Base-by-base conservation (phyloP, 306 rosid species). In the Dryas drummondii region DNA sequence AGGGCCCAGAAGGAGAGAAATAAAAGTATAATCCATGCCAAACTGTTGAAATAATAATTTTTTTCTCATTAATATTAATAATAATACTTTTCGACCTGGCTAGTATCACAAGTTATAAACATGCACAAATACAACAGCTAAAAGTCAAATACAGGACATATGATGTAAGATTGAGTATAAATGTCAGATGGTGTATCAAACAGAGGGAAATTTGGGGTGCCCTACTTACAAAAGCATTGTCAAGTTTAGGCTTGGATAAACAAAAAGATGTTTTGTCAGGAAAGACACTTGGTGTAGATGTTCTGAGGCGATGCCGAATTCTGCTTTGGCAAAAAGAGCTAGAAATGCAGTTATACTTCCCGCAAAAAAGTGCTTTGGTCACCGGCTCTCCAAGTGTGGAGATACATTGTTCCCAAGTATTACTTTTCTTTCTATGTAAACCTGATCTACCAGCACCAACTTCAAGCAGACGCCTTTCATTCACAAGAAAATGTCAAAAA, bases 241-340 rank as follows among this genome's bases (percentile, higher is more conserved):
- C 75, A 42, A 59, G 56, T 66, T 75, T 84, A 56, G 65, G 83
- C 57, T 71, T 85, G 42, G 83, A 82, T 74, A 88, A 74, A 14
- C 45, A 68, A 62, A 87, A 82, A 54, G 82, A 56, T 17, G 98
- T 88, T 68, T 58, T 89, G 78, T 93, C 91, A 32, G 70, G 73
- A 76, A 91, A 83, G 71, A 84, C 87, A 68, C 83, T 77, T 4
- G 91, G 85, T 15, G 68, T 52, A 55, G 86, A 78, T 69, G 82
- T 78, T 6, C 78, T 70, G 13, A 67, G 66, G 76, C 27, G 72
- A 19, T 78, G 71, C 71, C 78, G 74, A 74, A 82, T 70, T 55
- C 71, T 82, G 74, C 64, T 83, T 46, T 66, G 81, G 82, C 77
- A 70, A 74, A 82, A 81, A 68, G 88, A 87, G 83, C 96, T 86